Evolutionary conservation across 225 moss, liverwort and hornwort genomes (phyloP), one percentile per base, ranked within the genome.

Genomic region (Marchantia polymorpha): DNA sequence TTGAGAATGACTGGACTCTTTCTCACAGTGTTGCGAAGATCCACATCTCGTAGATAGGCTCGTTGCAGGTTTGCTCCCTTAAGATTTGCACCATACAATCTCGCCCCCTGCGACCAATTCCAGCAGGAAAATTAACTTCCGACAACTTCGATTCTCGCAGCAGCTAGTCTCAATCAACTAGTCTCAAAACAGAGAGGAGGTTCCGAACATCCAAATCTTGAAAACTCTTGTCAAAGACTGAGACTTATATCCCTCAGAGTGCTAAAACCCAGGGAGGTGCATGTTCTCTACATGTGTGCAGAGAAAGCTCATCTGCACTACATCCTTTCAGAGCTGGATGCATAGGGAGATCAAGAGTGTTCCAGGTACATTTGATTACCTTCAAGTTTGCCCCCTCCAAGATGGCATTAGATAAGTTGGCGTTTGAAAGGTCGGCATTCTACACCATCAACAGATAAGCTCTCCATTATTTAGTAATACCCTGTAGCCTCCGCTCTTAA

Each of bases 311-410:
- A 22, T 61, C 15, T 23, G 61, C 61, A 22, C 61, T 15, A 15
- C 13, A 14, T 58, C 58, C 20, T 58, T 58, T 58, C 69, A 19
- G 19, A 8, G 20, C 19, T 20, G 10, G 47, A 17, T 48, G 47
- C 8, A 69, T 31, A 25, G 0, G 52, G 14, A 72, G 9, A 10
- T 20, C 23, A 51, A 12, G n/a, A 49, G 22, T n/a, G 25, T n/a
- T 25, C 12, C 51, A 72, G 20, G 3, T 13, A 2, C 7, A 69
- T 10, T 47, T 19, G 25, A 39, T 60, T 73, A 89, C 89, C 91
- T 99, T 99, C 72, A 99, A 82, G 77, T 94, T 99, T 53, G 94
- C 97, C 80, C 89, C 86, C 80, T 94, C 94, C 74, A 99, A 81
- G 66, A 85, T 91, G 15, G 96, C 94, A 80, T 90, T 90, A 51